Percentiles rank a stretch among this genome's conserved stretches.
Conservation (phyloP, 2,329 filamentous ascomycete genomes). For the Colletotrichum neosansevieriae region DNA sequence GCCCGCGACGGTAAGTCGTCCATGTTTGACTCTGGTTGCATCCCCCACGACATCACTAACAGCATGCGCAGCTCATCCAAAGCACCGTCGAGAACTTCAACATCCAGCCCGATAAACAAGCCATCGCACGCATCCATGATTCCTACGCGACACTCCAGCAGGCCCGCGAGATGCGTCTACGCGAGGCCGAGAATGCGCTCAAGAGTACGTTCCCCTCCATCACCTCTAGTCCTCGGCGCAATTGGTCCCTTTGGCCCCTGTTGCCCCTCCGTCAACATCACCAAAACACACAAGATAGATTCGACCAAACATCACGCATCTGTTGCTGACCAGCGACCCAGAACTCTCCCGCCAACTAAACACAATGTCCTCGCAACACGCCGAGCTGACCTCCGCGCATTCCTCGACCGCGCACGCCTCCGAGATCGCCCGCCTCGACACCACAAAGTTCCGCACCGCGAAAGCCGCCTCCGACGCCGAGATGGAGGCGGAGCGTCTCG, state of each 20-base stretch:
- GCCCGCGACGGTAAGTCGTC: slow-evolving; percentile 77
- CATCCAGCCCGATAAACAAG: slow-evolving; percentile 87
- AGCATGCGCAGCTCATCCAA: slow-evolving; percentile 77
- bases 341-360: slow-evolving; percentile 81
- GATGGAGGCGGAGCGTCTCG: slow-evolving; percentile 93
- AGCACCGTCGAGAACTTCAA: slow-evolving; percentile 97
- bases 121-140: slow-evolving; percentile 85
- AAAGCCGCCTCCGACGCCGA: slow-evolving; percentile 91
- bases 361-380: slow-evolving; percentile 80
- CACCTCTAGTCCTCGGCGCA: not conserved
- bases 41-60: not conserved
- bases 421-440: slow-evolving; percentile 88
- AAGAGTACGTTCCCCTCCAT: slow-evolving; percentile 61
- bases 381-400: slow-evolving; percentile 80
- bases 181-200: slow-evolving; percentile 75
- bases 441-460: slow-evolving; percentile 93
- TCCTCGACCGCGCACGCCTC: slow-evolving; percentile 84
- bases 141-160: slow-evolving; percentile 86
- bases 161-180: slow-evolving; percentile 82
- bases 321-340: slow-evolving; percentile 33
- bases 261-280: not conserved
- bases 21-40: too few relatives aligned
- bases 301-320: not conserved
- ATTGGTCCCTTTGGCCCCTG: too few relatives aligned
- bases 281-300: slow-evolving; percentile 36